phyloP scores from a whole-genome alignment of 2,329 filamentous ascomycete species.

The Plenodomus lindquistii region DNA sequence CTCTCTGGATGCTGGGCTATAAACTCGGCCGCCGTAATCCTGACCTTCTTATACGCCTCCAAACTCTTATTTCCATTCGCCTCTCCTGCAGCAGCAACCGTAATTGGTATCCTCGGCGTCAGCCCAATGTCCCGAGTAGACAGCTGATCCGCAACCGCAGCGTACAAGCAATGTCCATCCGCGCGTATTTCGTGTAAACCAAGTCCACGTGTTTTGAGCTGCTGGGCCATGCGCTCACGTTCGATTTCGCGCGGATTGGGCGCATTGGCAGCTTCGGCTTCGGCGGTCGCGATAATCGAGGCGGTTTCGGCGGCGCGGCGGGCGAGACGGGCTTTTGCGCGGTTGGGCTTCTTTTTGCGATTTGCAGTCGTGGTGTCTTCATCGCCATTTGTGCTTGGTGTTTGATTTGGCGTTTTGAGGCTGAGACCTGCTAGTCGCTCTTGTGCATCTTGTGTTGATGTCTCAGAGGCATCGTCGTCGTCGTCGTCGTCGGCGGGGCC shows the following conservation, averaged over 20 bases:
- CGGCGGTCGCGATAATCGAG: conserved; percentile 67
- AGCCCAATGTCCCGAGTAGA: conserved; percentile 46
- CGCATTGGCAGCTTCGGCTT: conserved; percentile 66
- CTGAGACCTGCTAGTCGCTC: conserved; percentile 12
- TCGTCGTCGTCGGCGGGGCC: conserved; percentile 11
- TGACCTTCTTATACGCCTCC: conserved; percentile 65
- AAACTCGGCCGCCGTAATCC: conserved; percentile 74
- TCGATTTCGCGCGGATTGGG: conserved; percentile 46
- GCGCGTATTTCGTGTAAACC: conserved; percentile 79
- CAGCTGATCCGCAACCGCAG: conserved; percentile 86
- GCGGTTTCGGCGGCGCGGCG: conserved; percentile 85
- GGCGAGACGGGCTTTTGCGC: conserved; percentile 88
- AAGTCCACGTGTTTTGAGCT: conserved; percentile 67
- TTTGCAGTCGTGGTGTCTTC: conserved; percentile 9
- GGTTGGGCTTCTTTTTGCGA: conserved; percentile 74
- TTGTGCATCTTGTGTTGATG: conserved; percentile 16
- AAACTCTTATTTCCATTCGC: conserved; percentile 2
- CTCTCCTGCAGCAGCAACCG: conserved; percentile 17
- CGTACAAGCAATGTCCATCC: conserved; percentile 94
- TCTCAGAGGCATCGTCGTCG: conserved; percentile 5
- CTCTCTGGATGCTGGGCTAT: conserved; percentile 76
- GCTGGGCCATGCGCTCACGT: conserved; percentile 65
- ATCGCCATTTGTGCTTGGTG: conserved; percentile 4
- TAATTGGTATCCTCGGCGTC: conserved; percentile 40
- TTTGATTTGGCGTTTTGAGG: conserved; percentile 1